Evolutionary conservation across 106 monocot species (phyloP), one percentile per base, ranked within the genome.

Genomic region (Dendrobium catenatum): DNA sequence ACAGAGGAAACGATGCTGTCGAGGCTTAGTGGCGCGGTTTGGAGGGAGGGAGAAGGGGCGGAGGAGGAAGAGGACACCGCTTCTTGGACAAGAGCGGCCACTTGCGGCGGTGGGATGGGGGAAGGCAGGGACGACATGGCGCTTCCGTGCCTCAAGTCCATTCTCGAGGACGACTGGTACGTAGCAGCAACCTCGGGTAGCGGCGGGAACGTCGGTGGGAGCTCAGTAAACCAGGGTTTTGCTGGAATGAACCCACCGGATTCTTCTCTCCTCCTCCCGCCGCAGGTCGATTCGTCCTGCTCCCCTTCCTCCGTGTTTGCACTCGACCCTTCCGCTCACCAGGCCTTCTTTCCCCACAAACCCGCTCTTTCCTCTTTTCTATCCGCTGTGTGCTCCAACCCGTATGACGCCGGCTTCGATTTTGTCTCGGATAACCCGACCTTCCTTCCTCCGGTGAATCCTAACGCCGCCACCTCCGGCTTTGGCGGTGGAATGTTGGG

Each of bases 401-500:
- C 86, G 2, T 86, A 78, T 58, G 15, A 40, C 64, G 18, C 82
- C 58, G 67, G 64, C 49, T 42, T 79, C 79, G 24, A 73, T 73
- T 75, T 79, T 82, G 42, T 6, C 66, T 33, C 64, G 9, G 26
- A 37, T n/a, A 22, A 54, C 26, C 16, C 51, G 9, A 41, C 6
- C 48, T 6, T 43, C 81, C 29, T 79, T 79, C 77, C 41, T 20
- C 42, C 79, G 78, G 42, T 58, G 64, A 55, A 55, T 44, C 20
- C 68, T 74, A 42, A 81, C 75, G 18, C 22, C 70, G 9, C 15
- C 64, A 76, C 70, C 16, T 31, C 49, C n/a, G 81, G 54, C 49
- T 67, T 84, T n/a, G 68, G 76, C 54, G 29, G 76, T 22, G 76
- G 79, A 24, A 31, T 64, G 19, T 27, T 55, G 51, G 46, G 77